Conservation (phyloP, 108 stramenopile genomes). For the Nitzschia sp. region DNA sequence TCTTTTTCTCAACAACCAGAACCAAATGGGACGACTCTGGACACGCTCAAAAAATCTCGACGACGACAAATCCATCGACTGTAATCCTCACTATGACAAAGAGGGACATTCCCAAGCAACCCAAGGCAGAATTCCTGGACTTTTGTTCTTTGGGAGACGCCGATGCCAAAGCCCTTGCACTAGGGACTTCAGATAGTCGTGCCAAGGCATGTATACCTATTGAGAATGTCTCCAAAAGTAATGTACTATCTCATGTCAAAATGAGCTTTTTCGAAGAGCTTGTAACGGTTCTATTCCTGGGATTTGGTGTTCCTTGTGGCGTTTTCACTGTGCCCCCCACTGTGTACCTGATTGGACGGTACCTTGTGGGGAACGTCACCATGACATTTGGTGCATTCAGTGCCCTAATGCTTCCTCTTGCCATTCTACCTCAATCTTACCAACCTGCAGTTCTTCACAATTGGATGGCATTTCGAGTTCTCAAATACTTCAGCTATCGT, state of each 20-base stretch:
- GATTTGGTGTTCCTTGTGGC: conserved; percentile 37
- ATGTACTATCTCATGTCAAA: not conserved
- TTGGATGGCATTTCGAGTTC: conserved; percentile 25
- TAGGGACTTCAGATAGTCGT: conserved; percentile 36
- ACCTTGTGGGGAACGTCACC: conserved; percentile 27
- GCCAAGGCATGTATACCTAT: conserved; percentile 2
- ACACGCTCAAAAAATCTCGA: too few species aligned
- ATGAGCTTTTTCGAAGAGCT: conserved; percentile 32
- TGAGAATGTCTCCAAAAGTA: conserved; percentile 5
- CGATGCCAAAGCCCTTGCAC: conserved; percentile 11
- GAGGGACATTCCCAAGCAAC: too few species aligned
- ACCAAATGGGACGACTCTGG: too few species aligned
- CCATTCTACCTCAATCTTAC: conserved; percentile 35
- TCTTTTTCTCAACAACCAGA: too few species aligned
- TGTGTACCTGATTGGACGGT: conserved; percentile 30
- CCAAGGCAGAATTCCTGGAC: too few species aligned
- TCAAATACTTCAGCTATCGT: conserved; percentile 36
- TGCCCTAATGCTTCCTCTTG: conserved; percentile 24
- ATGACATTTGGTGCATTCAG: conserved; percentile 18
- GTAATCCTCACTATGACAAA: too few species aligned
- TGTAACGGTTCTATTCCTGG: conserved; percentile 23
- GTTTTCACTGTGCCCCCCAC: conserved; percentile 32
- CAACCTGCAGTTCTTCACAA: conserved; percentile 22
- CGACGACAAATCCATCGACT: too few species aligned
- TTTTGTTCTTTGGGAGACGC: not conserved